Base-by-base conservation (phyloP, 2,329 filamentous ascomycete species). In the Diplodia intermedia region DNA sequence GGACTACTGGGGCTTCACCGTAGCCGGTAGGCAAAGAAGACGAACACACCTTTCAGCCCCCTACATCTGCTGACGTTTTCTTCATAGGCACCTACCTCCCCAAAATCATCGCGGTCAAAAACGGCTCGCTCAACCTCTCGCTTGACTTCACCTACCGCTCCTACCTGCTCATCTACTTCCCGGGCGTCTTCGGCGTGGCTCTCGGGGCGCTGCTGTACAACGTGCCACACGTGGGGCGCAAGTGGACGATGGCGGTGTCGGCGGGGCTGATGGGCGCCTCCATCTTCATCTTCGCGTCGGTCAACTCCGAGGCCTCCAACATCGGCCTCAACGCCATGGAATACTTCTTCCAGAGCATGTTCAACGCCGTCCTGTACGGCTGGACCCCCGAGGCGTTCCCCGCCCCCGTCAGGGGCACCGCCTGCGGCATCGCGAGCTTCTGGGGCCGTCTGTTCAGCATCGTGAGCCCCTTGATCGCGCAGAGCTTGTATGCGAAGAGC, bases 361-460 rank as follows among this genome's bases (percentile, higher is more conserved):
- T 85, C 76, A 85, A 85, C 66, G 81, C 82, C 3, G 81, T 85
- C 2, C 74, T 85, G 15, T 85, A 85, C 71, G 83, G 82, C 12
- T 85, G 81, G 79, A 85, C 83, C 2, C 83, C 84, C 1, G 84
- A 85, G 70, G 80, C 81, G 6, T 86, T 85, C 69, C 82, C 84
- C 0, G 83, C 84, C 3, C 80, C 81, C 0, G 81, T 86, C 18
- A 75, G 84, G 43, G 85, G 84, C 4, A 86, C 83, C 0, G 78
- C 86, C 0, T 85, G 83, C 71, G 86, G 87, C 0, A 69, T 88
- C 14, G 85, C 86, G 1, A 85, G 84, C 69, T 88, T 87, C 72
- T 88, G 85, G 85, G 86, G 86, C 1, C 75, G 86, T 1, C 66
- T 88, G 29, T 86, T 86, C 70, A 84, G 85, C 11, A 88, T 89